Evolutionary conservation across 2,329 filamentous ascomycete species (phyloP).

Genomic region (Septoria linicola): DNA sequence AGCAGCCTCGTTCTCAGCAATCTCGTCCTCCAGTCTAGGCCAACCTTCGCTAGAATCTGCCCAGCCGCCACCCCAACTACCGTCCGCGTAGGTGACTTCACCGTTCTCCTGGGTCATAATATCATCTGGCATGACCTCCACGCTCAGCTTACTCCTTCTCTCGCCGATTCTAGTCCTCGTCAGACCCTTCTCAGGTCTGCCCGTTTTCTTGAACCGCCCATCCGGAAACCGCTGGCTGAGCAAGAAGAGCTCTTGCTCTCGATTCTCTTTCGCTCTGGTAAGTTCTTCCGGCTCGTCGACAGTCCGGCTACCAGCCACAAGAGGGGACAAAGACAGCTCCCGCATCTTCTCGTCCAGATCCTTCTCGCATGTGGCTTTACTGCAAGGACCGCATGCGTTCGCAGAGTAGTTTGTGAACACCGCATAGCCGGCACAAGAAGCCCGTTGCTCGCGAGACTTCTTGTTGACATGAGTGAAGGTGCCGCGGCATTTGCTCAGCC

Average conservation of each 20-base stretch:
- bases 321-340: neutral
- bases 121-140: slow-evolving; percentile 30
- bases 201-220: slow-evolving; percentile 13
- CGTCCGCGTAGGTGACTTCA: neutral
- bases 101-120: slow-evolving; percentile 10
- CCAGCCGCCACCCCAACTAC: slow-evolving; percentile 15
- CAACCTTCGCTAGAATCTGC: slow-evolving; percentile 3
- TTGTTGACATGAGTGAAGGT: slow-evolving; percentile 28
- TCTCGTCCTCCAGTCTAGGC: slow-evolving; percentile 21
- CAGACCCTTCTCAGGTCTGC: slow-evolving; percentile 20
- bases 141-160: slow-evolving; percentile 21
- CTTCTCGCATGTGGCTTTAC: neutral
- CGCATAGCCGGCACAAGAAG: slow-evolving; percentile 33
- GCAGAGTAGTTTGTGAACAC: slow-evolving; percentile 29
- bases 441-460: slow-evolving; percentile 17
- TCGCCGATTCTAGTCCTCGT: neutral
- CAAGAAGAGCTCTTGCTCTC: slow-evolving; percentile 5
- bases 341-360: neutral
- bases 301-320: neutral
- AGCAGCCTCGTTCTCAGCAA: slow-evolving; percentile 17
- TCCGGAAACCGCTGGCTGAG: slow-evolving; percentile 19
- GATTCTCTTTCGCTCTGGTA: slow-evolving; percentile 1
- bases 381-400: slow-evolving; percentile 27
- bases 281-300: neutral
- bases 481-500: slow-evolving; percentile 38